Percentiles rank a stretch among this genome's conserved stretches.
phyloP scores from a whole-genome alignment of 2,329 filamentous ascomycete species.

The Meredithiella fracta region DNA sequence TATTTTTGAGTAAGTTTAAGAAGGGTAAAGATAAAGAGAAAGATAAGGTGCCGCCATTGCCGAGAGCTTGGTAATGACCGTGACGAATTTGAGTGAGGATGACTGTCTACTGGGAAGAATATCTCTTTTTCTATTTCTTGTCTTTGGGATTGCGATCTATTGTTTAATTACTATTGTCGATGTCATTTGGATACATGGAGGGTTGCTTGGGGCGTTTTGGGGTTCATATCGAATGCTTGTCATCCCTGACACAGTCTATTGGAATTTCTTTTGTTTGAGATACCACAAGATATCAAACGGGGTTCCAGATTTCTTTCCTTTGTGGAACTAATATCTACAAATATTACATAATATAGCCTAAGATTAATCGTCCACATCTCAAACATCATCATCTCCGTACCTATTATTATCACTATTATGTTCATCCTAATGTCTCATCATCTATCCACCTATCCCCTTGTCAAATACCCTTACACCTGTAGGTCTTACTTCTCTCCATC shows the following conservation, averaged over 20 bases:
- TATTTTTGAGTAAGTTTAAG: conserved; percentile 10
- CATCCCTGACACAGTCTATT: neutral
- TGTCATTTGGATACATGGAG: neutral
- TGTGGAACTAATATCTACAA: neutral
- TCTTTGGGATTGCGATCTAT: neutral
- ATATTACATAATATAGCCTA: neutral
- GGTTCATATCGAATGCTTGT: neutral
- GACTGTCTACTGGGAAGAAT: neutral
- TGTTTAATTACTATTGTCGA: no score
- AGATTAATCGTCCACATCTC: neutral
- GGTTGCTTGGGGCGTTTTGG: neutral
- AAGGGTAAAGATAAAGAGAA: conserved; percentile 1
- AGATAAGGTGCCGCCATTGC: conserved; percentile 4
- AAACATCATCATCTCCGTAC: neutral
- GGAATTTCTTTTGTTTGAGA: neutral
- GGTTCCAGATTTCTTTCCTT: neutral
- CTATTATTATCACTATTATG: neutral
- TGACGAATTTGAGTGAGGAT: neutral
- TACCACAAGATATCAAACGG: neutral
- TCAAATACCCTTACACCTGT: neutral
- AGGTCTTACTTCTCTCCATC: neutral
- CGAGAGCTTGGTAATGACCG: conserved; percentile 1
- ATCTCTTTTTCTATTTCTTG: neutral
- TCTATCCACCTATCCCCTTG: neutral
- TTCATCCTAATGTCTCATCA: neutral